A percentile compares a stretch with the other conserved stretches of the same genome.
These are phyloP conservation scores for Gossypium gossypioides DNA, from an alignment of 441 rosid genomes.

Conservation along the genomic window DNA sequence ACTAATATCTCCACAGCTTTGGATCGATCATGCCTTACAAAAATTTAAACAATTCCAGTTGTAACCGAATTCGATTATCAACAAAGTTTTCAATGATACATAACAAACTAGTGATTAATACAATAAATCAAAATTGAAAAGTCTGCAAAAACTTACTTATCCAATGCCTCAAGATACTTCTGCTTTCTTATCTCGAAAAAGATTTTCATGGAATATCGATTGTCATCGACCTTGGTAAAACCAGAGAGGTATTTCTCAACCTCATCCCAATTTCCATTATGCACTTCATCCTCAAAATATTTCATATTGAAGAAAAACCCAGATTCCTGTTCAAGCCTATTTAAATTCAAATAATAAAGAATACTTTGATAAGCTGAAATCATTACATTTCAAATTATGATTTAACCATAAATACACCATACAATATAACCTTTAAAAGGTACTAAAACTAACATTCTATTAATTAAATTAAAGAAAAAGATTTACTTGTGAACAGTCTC, in stretches of 20 bases:
- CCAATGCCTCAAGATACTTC: slow-evolving; percentile 96
- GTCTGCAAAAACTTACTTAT: slow-evolving; percentile 43
- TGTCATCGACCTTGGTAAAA: slow-evolving; percentile 93
- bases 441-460: not conserved
- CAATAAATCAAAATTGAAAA: not conserved
- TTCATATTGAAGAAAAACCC: slow-evolving; percentile 96
- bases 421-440: not conserved
- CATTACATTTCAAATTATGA: slow-evolving; percentile 8
- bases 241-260: slow-evolving; percentile 94
- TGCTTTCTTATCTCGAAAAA: slow-evolving; percentile 98
- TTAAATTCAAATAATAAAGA: slow-evolving; percentile 8
- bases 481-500: slow-evolving; percentile 91
- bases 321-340: slow-evolving; percentile 96
- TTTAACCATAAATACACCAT: not conserved
- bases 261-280: slow-evolving; percentile 88
- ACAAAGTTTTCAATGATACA: not conserved
- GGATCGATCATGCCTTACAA: slow-evolving; percentile 69
- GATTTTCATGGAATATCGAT: slow-evolving; percentile 93
- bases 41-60: slow-evolving; percentile 10
- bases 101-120: not conserved
- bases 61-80: not conserved
- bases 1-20: slow-evolving; percentile 91
- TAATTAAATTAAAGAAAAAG: not conserved
- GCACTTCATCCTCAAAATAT: slow-evolving; percentile 95
- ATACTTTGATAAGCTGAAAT: slow-evolving; percentile 29